These are phyloP conservation scores for Zygosaccharomyces rouxii DNA, from an alignment of 805 yeast genomes.

Conservation along the genomic window DNA sequence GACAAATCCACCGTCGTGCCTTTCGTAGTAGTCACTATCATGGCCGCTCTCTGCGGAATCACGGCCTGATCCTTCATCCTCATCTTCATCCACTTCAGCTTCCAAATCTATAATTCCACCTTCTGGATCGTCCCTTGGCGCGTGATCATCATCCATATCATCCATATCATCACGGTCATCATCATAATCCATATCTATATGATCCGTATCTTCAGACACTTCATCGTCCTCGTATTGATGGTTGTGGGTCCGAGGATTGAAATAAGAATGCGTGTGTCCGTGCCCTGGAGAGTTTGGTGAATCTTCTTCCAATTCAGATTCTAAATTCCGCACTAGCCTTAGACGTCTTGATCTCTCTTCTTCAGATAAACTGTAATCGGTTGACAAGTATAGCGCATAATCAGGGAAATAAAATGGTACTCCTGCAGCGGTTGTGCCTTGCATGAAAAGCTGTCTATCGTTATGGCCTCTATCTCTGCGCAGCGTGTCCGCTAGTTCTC, in stretches of 20 bases:
- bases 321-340: constrained; percentile 9
- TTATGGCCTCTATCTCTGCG: not conserved
- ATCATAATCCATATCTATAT: not conserved
- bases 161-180: constrained; percentile 11
- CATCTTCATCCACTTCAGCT: constrained; percentile 11
- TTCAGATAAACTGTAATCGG: constrained; percentile 12
- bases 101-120: constrained; percentile 10
- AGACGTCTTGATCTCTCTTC: constrained; percentile 10
- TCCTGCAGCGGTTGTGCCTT: not conserved
- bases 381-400: constrained; percentile 5
- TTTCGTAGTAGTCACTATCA: constrained; percentile 32
- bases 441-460: not conserved
- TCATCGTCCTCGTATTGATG: not conserved
- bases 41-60: constrained; percentile 6
- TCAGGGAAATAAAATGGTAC: constrained; percentile 5
- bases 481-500: not conserved
- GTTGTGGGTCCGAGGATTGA: not conserved
- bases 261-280: not conserved
- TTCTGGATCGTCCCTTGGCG: constrained; percentile 6
- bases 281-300: not conserved
- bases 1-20: constrained; percentile 30
- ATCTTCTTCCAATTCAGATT: not conserved
- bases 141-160: not conserved
- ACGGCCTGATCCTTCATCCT: constrained; percentile 11
- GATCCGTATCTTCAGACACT: not conserved